These are phyloP conservation scores for Tilletiaria anomala DNA, from an alignment of 1,284 basidiomycete species.

Conservation along the genomic window DNA sequence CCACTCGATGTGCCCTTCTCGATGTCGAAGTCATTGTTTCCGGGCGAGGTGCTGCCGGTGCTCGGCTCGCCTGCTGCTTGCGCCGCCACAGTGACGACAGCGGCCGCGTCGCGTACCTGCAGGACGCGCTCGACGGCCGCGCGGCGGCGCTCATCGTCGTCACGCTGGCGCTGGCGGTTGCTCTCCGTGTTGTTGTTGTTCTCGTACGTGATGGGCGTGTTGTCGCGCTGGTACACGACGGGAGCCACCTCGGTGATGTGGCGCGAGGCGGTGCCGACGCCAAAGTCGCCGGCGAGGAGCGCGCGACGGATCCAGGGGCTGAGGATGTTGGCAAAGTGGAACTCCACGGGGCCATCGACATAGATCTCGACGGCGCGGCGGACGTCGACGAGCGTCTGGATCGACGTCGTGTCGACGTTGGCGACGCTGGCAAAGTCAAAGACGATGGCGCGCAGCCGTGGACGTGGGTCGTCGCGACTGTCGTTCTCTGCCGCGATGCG, in stretches of 20 bases:
- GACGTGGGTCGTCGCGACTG: conserved; percentile 45
- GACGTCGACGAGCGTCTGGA: conserved; percentile 80
- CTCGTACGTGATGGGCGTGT: too few relatives aligned
- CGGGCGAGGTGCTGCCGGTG: too few relatives aligned
- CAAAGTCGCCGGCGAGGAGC: conserved; percentile 4
- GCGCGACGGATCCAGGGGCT: conserved; percentile 72
- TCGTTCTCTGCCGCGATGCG: neutral
- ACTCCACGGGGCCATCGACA: conserved; percentile 62
- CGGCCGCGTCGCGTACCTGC: too few relatives aligned
- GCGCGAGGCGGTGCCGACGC: neutral
- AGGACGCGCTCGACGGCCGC: too few relatives aligned
- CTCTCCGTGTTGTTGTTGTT: too few relatives aligned
- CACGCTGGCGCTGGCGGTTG: too few relatives aligned
- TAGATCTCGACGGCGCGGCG: conserved; percentile 74
- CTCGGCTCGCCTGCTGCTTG: too few relatives aligned
- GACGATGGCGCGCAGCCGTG: conserved; percentile 67
- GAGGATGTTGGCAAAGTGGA: conserved; percentile 74
- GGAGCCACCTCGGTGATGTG: neutral
- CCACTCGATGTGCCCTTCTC: too few relatives aligned
- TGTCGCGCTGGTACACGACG: too few relatives aligned
- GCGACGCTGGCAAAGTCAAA: conserved; percentile 72
- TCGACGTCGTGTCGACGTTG: conserved; percentile 57
- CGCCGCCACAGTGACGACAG: too few relatives aligned
- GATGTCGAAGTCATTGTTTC: too few relatives aligned
- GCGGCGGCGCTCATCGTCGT: too few relatives aligned